Conservation (phyloP, 1,284 basidiomycete genomes). For the Trichosporon faecale region DNA sequence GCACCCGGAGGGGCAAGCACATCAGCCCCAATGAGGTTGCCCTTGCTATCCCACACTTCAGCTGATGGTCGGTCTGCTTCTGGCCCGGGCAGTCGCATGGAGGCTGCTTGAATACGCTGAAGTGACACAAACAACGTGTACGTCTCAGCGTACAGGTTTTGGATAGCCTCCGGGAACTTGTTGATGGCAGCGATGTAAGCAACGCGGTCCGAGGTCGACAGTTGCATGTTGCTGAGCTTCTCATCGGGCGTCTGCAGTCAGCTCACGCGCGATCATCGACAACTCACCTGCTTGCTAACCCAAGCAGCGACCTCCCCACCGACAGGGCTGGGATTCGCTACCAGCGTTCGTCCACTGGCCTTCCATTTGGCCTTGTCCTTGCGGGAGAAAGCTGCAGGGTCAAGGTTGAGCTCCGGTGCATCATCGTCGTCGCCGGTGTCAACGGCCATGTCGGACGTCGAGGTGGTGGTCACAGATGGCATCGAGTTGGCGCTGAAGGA, state of each 20-base stretch:
- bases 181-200: slow-evolving; percentile 36
- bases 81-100: slow-evolving; percentile 28
- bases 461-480: neutral
- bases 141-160: slow-evolving; percentile 46
- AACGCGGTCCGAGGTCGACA: slow-evolving; percentile 33
- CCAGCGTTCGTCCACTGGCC: slow-evolving; percentile 31
- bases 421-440: slow-evolving; percentile 15
- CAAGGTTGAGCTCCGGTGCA: slow-evolving; percentile 25
- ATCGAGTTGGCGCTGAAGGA: slow-evolving; percentile 17
- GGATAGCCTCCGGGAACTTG: slow-evolving; percentile 32
- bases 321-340: slow-evolving; percentile 35
- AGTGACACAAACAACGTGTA: slow-evolving; percentile 51
- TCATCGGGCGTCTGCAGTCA: slow-evolving; percentile 31
- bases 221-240: slow-evolving; percentile 19
- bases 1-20: slow-evolving; percentile 41
- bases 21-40: slow-evolving; percentile 30
- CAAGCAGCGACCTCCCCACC: slow-evolving; percentile 41
- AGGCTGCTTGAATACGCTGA: slow-evolving; percentile 37
- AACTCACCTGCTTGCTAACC: slow-evolving; percentile 34
- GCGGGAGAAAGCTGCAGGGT: slow-evolving; percentile 33
- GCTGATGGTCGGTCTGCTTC: slow-evolving; percentile 11
- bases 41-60: slow-evolving; percentile 36
- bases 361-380: slow-evolving; percentile 41
- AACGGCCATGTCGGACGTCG: slow-evolving; percentile 8
- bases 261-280: neutral